Conservation (phyloP, 2,329 filamentous ascomycete genomes). For the Microcyclosporella mali region DNA sequence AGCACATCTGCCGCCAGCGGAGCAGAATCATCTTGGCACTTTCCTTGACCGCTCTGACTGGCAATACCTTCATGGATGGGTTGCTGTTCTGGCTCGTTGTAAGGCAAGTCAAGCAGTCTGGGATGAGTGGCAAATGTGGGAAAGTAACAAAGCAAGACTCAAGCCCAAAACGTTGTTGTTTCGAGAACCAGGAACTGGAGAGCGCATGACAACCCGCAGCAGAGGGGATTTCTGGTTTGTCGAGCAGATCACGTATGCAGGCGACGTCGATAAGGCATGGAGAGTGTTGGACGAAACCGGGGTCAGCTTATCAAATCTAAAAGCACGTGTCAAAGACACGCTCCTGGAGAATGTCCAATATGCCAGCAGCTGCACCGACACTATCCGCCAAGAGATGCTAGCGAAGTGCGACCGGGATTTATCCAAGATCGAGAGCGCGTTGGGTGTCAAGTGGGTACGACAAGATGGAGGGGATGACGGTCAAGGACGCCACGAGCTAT, state of each 20-base stretch:
- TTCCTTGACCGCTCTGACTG: slow-evolving; percentile 29
- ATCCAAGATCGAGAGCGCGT: slow-evolving; percentile 25
- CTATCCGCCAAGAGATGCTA: slow-evolving; percentile 22
- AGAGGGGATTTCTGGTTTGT: slow-evolving; percentile 32
- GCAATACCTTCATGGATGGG: slow-evolving; percentile 32
- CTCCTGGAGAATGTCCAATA: slow-evolving; percentile 26
- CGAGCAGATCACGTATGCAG: slow-evolving; percentile 29
- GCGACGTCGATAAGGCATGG: slow-evolving; percentile 29
- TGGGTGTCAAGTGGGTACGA: slow-evolving; percentile 27
- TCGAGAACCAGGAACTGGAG: neutral
- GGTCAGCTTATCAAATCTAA: slow-evolving; percentile 19
- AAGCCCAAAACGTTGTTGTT: slow-evolving; percentile 16
- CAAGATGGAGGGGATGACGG: slow-evolving; percentile 9
- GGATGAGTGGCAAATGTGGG: slow-evolving; percentile 32
- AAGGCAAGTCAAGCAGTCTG: slow-evolving; percentile 26
- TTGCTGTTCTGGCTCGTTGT: slow-evolving; percentile 30
- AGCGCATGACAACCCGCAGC: slow-evolving; percentile 19
- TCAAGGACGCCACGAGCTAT: slow-evolving; percentile 23
- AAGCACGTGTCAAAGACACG: slow-evolving; percentile 14
- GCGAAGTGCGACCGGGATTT: slow-evolving; percentile 29
- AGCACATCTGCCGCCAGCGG: slow-evolving; percentile 18
- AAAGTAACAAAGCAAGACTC: slow-evolving; percentile 16
- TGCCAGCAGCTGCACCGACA: slow-evolving; percentile 22
- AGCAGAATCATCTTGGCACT: slow-evolving; percentile 29
- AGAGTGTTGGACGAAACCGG: slow-evolving; percentile 22